These are phyloP conservation scores for Phenoliferia sp. DNA, from an alignment of 1,284 basidiomycete genomes.

Conservation along the genomic window DNA sequence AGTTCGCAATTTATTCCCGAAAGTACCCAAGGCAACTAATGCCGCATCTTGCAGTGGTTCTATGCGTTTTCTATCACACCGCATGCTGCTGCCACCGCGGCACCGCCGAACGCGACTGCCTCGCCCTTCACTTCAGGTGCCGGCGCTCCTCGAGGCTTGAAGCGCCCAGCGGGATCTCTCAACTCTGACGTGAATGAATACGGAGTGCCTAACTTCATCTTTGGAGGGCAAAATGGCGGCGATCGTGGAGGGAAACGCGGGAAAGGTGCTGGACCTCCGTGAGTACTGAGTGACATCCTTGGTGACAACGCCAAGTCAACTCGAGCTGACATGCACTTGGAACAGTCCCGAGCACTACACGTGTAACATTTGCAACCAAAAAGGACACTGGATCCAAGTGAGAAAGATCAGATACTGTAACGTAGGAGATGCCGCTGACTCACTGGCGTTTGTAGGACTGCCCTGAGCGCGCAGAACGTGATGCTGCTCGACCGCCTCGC, in stretches of 20 bases:
- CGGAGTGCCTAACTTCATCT: conserved; percentile 36
- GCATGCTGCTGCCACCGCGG: conserved; percentile 43
- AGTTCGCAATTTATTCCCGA: conserved; percentile 33
- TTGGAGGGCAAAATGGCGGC: conserved; percentile 15
- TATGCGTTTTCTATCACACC: conserved; percentile 66
- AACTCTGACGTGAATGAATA: conserved; percentile 29
- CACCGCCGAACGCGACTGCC: conserved; percentile 62
- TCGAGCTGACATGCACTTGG: background rate
- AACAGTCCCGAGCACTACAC: conserved; percentile 30
- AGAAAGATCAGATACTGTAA: no score
- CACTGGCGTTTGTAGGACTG: conserved; percentile 76
- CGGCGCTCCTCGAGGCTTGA: conserved; percentile 34
- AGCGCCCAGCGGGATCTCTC: conserved; percentile 21
- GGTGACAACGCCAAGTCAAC: background rate
- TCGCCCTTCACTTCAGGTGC: conserved; percentile 68
- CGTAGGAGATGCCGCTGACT: no score
- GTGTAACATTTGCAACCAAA: conserved; percentile 30
- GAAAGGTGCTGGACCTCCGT: conserved; percentile 31
- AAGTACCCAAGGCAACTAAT: background rate
- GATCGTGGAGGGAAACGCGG: conserved; percentile 17
- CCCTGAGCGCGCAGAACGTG: conserved; percentile 47
- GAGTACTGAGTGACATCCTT: background rate
- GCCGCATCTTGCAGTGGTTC: conserved; percentile 56
- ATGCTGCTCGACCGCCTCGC: conserved; percentile 13
- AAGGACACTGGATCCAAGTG: conserved; percentile 61